phyloP scores from a whole-genome alignment of 139 green algal genomes.

The Chara braunii region DNA sequence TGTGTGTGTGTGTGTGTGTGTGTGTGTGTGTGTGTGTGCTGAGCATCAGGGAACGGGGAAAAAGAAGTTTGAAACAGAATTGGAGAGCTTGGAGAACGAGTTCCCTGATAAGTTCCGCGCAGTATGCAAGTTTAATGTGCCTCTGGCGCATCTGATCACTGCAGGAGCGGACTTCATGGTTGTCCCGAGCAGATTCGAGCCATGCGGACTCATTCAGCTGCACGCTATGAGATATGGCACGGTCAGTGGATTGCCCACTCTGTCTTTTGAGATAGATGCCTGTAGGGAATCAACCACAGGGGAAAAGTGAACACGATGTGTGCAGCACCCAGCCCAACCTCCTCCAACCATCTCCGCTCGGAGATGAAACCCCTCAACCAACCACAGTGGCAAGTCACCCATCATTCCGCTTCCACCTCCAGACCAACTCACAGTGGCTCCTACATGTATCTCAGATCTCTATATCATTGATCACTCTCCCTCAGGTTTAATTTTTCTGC shows the following conservation, averaged over 20 bases:
- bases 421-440: no score
- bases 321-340: no score
- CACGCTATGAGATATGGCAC: constrained; percentile 71
- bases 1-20: background rate
- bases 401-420: no score
- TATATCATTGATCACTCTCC: no score
- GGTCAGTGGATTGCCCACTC: constrained; percentile 31
- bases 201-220: constrained; percentile 94
- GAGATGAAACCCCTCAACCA: no score
- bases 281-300: no score
- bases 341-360: no score
- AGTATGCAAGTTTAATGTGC: constrained; percentile 86
- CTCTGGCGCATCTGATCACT: constrained; percentile 89
- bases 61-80: constrained; percentile 66
- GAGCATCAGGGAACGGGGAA: constrained; percentile 87
- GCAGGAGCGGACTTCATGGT: constrained; percentile 95
- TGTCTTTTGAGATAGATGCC: no score
- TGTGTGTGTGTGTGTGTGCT: background rate
- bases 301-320: no score
- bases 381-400: no score
- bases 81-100: constrained; percentile 68
- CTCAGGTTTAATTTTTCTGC: no score
- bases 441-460: no score
- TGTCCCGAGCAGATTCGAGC: constrained; percentile 94
- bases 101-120: constrained; percentile 63